A percentile compares a stretch with the other conserved stretches of the same genome.
These are phyloP conservation scores for Hyphopichia fennica DNA, from an alignment of 1,139 yeast genomes.

Conservation along the genomic window DNA sequence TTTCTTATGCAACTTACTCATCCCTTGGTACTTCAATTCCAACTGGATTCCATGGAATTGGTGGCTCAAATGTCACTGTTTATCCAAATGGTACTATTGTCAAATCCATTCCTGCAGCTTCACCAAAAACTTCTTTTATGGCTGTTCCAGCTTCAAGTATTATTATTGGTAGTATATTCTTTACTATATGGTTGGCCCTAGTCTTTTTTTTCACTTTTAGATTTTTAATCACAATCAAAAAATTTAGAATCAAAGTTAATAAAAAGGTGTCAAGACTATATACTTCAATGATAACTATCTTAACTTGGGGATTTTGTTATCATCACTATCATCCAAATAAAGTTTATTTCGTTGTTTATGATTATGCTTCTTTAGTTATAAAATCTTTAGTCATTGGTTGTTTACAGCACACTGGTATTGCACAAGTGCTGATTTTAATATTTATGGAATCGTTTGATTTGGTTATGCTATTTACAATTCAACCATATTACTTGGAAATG, in stretches of 20 bases:
- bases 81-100: neutral
- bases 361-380: slow-evolving; percentile 27
- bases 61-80: neutral
- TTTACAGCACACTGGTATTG: slow-evolving; percentile 42
- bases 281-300: slow-evolving; percentile 46
- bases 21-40: neutral
- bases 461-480: slow-evolving; percentile 25
- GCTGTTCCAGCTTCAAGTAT: slow-evolving; percentile 13
- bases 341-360: slow-evolving; percentile 38
- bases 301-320: slow-evolving; percentile 49
- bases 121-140: neutral
- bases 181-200: slow-evolving; percentile 34
- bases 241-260: slow-evolving; percentile 15
- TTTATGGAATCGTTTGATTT: slow-evolving; percentile 35
- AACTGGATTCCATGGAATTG: neutral
- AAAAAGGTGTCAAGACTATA: slow-evolving; percentile 38
- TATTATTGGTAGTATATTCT: slow-evolving; percentile 29
- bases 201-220: slow-evolving; percentile 31
- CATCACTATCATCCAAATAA: slow-evolving; percentile 44
- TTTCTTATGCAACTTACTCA: neutral
- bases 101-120: neutral
- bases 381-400: slow-evolving; percentile 45
- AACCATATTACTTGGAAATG: slow-evolving; percentile 43
- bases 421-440: slow-evolving; percentile 44
- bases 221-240: slow-evolving; percentile 21